Evolutionary conservation across 1,284 basidiomycete species (phyloP).

Genomic region (Tranzscheliella williamsii): DNA sequence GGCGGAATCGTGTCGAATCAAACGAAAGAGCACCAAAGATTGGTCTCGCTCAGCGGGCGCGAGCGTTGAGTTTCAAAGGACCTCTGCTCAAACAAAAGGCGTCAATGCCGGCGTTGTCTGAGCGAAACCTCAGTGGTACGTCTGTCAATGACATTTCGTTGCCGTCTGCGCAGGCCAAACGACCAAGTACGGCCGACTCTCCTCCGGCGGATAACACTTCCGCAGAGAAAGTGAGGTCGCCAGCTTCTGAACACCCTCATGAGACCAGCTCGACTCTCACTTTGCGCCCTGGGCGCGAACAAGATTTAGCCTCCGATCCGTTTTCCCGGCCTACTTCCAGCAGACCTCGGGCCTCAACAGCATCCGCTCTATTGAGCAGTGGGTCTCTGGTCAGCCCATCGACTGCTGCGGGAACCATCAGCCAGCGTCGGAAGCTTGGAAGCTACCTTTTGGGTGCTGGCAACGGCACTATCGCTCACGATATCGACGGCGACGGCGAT

Average conservation of each 20-base stretch:
- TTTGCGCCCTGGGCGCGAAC: too few relatives aligned
- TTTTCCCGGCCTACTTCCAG: too few relatives aligned
- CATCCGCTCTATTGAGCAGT: background rate
- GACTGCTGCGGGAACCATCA: conserved; percentile 32
- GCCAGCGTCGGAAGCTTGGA: conserved; percentile 29
- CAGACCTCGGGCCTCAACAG: conserved; percentile 24
- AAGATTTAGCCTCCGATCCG: too few relatives aligned
- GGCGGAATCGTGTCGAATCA: background rate
- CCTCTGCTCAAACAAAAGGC: conserved; percentile 24
- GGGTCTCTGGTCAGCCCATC: conserved; percentile 26
- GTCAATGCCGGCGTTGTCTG: conserved; percentile 25
- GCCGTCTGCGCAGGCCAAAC: background rate
- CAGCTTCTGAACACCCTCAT: too few relatives aligned
- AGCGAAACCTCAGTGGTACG: background rate
- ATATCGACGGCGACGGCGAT: background rate
- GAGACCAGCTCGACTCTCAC: too few relatives aligned
- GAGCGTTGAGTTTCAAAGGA: conserved; percentile 33
- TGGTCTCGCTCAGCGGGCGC: conserved; percentile 25
- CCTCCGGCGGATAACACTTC: background rate
- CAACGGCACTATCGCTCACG: background rate
- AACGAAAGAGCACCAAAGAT: conserved; percentile 19
- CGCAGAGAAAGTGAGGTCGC: too few relatives aligned
- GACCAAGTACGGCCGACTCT: conserved; percentile 9
- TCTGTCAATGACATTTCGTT: conserved; percentile 1
- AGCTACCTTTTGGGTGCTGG: background rate